Percentiles rank a stretch among this genome's conserved stretches.
phyloP scores from a whole-genome alignment of 1,284 basidiomycete species.

The Porodaedalea pini region DNA sequence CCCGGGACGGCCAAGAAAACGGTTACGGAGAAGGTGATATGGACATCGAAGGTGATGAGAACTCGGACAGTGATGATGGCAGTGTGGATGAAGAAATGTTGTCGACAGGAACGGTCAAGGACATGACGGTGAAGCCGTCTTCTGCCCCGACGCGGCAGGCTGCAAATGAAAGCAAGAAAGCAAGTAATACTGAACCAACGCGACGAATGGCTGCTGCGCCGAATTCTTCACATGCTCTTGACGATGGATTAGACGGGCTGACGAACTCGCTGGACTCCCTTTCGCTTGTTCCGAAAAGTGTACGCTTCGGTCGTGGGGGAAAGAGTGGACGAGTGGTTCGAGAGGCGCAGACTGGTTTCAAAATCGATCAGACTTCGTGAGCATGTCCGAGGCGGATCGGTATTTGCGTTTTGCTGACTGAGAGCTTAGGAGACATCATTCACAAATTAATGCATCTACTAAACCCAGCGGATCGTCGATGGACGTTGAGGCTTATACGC shows the following conservation, averaged over 20 bases:
- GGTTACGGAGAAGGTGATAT: conserved; percentile 26
- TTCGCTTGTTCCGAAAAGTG: conserved; percentile 61
- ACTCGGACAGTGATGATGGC: conserved; percentile 29
- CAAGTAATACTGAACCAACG: neutral
- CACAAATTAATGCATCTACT: neutral
- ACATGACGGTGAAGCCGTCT: neutral
- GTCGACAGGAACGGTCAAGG: conserved; percentile 18
- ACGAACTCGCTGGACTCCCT: conserved; percentile 52
- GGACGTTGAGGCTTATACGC: neutral
- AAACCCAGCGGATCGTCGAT: neutral
- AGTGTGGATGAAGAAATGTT: conserved; percentile 28
- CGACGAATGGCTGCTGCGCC: neutral
- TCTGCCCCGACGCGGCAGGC: conserved; percentile 13
- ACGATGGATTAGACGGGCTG: conserved; percentile 42
- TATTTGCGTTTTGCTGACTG: neutral
- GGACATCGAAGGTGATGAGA: conserved; percentile 28
- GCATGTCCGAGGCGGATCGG: neutral
- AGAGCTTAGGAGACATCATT: neutral
- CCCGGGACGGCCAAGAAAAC: conserved; percentile 32
- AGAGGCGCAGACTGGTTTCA: neutral
- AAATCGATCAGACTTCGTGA: neutral
- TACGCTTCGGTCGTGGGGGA: conserved; percentile 68
- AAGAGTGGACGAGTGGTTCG: conserved; percentile 26
- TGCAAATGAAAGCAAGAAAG: conserved; percentile 1
- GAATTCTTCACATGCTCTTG: neutral